phyloP scores from a whole-genome alignment of 2,329 filamentous ascomycete genomes.

The Epichloe bromicola region DNA sequence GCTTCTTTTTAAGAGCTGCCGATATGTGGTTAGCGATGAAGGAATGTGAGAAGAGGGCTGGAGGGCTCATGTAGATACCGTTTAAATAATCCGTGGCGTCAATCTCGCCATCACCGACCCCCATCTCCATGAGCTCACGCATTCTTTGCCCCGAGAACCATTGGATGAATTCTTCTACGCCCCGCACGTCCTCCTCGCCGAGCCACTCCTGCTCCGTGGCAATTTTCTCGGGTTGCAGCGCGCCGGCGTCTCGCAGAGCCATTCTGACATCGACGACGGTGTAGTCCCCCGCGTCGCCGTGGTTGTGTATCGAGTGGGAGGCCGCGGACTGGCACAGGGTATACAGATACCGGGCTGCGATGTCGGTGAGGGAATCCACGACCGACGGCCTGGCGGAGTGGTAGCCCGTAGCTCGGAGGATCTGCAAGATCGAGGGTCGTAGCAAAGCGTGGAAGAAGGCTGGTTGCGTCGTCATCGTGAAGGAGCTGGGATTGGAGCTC shows the following conservation, averaged over 20 bases:
- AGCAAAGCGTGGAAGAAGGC: conserved; percentile 61
- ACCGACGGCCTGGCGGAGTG: conserved; percentile 70
- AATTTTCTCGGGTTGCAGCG: conserved; percentile 55
- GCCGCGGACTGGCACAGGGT: conserved; percentile 63
- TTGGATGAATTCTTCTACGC: conserved; percentile 62
- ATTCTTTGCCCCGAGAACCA: conserved; percentile 69
- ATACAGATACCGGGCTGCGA: conserved; percentile 69
- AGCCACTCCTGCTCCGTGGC: conserved; percentile 55
- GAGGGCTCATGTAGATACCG: conserved; percentile 27
- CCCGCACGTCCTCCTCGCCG: conserved; percentile 63
- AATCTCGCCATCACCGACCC: conserved; percentile 53
- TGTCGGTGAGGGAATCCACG: conserved; percentile 75
- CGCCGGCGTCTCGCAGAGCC: conserved; percentile 71
- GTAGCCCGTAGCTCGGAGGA: conserved; percentile 83
- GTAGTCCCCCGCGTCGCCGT: conserved; percentile 38
- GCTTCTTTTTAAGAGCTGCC: conserved; percentile 75
- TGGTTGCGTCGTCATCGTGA: conserved; percentile 31
- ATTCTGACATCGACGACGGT: conserved; percentile 65
- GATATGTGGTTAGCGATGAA: background rate
- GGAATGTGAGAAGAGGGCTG: too few species aligned
- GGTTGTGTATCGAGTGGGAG: conserved; percentile 55
- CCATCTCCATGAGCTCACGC: conserved; percentile 69
- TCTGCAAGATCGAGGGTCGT: conserved; percentile 77
- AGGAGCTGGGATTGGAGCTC: background rate
- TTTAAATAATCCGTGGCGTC: conserved; percentile 59